These are phyloP conservation scores for Colletotrichum somersetense DNA, from an alignment of 2,329 filamentous ascomycete genomes.

Conservation along the genomic window DNA sequence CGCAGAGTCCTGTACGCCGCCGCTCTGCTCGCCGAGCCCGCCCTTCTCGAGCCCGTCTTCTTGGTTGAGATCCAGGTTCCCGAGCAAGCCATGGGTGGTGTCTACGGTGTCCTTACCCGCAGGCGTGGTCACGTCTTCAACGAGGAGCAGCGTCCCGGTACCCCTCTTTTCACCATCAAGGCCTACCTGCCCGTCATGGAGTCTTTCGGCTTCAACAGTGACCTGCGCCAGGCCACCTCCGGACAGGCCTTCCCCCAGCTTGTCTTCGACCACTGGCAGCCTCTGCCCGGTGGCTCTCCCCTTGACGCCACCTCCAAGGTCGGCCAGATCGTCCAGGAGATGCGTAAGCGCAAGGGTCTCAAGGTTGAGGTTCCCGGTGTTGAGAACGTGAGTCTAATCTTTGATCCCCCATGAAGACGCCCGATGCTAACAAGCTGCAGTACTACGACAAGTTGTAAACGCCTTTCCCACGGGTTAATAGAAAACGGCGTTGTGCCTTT, in stretches of 20 bases:
- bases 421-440: slow-evolving; percentile 59
- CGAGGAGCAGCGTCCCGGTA: slow-evolving; percentile 98
- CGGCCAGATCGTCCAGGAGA: slow-evolving; percentile 84
- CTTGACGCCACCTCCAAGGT: slow-evolving; percentile 86
- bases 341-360: slow-evolving; percentile 99
- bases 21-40: slow-evolving; percentile 89
- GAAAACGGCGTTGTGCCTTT: slow-evolving; percentile 60
- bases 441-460: slow-evolving; percentile 99
- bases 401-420: not conserved
- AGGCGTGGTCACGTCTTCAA: slow-evolving; percentile 98
- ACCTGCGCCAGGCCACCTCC: slow-evolving; percentile 92
- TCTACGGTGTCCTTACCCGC: slow-evolving; percentile 98
- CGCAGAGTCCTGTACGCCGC: slow-evolving; percentile 98
- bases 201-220: slow-evolving; percentile 98
- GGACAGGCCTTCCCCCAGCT: slow-evolving; percentile 99
- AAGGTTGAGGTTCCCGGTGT: slow-evolving; percentile 94
- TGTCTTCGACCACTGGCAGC: slow-evolving; percentile 99
- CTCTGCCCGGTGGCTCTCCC: slow-evolving; percentile 92
- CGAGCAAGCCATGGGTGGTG: slow-evolving; percentile 99
- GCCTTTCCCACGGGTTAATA: slow-evolving; percentile 58
- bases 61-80: slow-evolving; percentile 99
- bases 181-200: slow-evolving; percentile 96
- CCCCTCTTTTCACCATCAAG: slow-evolving; percentile 99
- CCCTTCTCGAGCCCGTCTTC: slow-evolving; percentile 97
- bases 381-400: slow-evolving; percentile 84